Evolutionary conservation across 345 rosid genomes (phyloP).

Genomic region (Lagerstroemia speciosa): DNA sequence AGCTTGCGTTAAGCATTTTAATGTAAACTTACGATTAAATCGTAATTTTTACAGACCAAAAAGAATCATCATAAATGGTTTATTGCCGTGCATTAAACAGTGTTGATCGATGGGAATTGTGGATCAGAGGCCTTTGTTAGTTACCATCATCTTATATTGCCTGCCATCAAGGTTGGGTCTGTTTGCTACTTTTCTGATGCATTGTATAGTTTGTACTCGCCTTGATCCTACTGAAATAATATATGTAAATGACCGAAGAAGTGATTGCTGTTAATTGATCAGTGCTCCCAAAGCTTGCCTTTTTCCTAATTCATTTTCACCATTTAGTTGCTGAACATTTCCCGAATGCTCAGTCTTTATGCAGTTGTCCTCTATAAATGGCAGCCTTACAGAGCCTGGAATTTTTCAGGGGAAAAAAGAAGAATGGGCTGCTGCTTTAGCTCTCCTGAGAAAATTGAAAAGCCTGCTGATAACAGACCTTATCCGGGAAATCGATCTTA

Average conservation of each 20-base stretch:
- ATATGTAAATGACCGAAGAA: neutral
- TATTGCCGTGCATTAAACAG: neutral
- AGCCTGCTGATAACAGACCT: neutral
- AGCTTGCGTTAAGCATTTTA: neutral
- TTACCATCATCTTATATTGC: neutral
- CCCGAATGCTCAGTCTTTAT: neutral
- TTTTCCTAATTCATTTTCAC: neutral
- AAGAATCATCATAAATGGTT: neutral
- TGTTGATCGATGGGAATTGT: neutral
- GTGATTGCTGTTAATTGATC: neutral
- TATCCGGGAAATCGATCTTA: neutral
- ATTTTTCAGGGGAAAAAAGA: neutral
- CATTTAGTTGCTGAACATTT: neutral
- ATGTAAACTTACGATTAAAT: neutral
- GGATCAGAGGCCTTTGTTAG: neutral
- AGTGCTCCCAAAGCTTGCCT: neutral
- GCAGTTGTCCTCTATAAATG: neutral
- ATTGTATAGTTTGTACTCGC: neutral
- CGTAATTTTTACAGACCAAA: neutral
- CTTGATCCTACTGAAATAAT: neutral
- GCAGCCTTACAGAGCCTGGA: neutral
- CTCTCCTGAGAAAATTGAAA: neutral
- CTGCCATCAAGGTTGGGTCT: neutral
- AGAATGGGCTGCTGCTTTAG: conserved; percentile 4
- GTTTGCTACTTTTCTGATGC: neutral